Evolutionary conservation across 495 filamentous ascomycete genomes (phyloP).

Genomic region (Aspergillus conjunctus): DNA sequence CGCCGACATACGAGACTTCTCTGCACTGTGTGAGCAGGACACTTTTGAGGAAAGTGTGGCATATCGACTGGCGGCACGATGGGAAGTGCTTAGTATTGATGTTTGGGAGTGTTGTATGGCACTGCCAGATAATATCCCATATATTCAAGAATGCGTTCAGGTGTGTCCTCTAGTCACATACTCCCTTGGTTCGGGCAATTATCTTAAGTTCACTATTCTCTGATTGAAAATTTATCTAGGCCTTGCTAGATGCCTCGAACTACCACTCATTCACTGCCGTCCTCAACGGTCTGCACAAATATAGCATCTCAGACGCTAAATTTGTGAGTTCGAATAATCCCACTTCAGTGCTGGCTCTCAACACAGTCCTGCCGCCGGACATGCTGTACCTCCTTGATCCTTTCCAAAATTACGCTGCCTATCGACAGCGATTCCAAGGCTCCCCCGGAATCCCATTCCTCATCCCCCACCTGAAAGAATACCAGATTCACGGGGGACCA

Average conservation of each 20-base stretch:
- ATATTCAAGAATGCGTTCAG: conserved; percentile 40
- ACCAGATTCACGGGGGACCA: conserved; percentile 33
- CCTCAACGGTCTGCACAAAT: conserved; percentile 38
- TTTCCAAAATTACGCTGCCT: conserved; percentile 37
- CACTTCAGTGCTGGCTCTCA: conserved; percentile 25
- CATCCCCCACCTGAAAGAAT: conserved; percentile 42
- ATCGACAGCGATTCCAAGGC: conserved; percentile 38
- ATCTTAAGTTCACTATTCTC: conserved; percentile 1
- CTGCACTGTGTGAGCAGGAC: conserved; percentile 27
- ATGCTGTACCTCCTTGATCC: conserved; percentile 32
- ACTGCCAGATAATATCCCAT: conserved; percentile 36
- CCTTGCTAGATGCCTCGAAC: conserved; percentile 30
- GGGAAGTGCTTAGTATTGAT: conserved; percentile 36
- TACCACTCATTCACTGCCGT: conserved; percentile 44
- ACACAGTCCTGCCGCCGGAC: conserved; percentile 30
- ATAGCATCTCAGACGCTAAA: conserved; percentile 32
- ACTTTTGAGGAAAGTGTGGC: conserved; percentile 26
- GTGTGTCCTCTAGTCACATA: conserved; percentile 23
- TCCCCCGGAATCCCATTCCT: conserved; percentile 46
- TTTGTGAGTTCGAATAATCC: conserved; percentile 20
- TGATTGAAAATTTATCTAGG: conserved; percentile 21
- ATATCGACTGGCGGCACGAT: conserved; percentile 26
- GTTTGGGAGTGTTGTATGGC: conserved; percentile 48
- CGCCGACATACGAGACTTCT: conserved; percentile 34
- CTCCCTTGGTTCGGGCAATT: not conserved